Conservation (phyloP, 2,329 filamentous ascomycete genomes). For the Thielaviopsis punctulata region DNA sequence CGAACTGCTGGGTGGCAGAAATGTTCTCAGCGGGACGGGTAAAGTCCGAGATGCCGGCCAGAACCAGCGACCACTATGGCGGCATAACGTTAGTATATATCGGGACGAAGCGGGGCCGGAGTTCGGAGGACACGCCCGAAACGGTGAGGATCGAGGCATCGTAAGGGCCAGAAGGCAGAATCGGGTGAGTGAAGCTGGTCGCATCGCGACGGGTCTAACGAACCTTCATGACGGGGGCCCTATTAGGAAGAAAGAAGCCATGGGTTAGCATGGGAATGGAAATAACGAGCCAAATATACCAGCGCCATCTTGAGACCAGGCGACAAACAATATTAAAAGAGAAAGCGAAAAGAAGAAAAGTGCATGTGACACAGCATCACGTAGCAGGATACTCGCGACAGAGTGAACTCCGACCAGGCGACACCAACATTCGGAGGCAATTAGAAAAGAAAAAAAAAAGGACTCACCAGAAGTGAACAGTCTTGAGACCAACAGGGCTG, state of each 20-base stretch:
- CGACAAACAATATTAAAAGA: no score
- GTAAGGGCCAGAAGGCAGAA: neutral
- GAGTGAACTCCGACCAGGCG: neutral
- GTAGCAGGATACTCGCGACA: neutral
- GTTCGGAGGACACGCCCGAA: neutral
- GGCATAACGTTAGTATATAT: neutral
- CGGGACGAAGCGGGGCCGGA: neutral
- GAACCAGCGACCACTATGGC: constrained; percentile 71
- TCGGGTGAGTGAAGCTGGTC: neutral
- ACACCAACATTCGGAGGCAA: neutral
- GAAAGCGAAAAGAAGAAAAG: neutral
- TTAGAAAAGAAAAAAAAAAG: neutral
- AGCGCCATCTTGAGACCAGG: neutral
- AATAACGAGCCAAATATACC: neutral
- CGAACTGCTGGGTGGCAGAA: constrained; percentile 79
- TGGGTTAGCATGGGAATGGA: constrained; percentile 14
- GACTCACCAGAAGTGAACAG: constrained; percentile 89
- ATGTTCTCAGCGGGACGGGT: constrained; percentile 81
- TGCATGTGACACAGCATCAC: constrained; percentile 8
- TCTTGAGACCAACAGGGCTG: constrained; percentile 69
- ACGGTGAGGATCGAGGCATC: neutral
- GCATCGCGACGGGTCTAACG: neutral
- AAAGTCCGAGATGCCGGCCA: constrained; percentile 85
- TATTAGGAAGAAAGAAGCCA: constrained; percentile 20
- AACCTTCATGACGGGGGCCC: constrained; percentile 82